phyloP scores from a whole-genome alignment of 2,329 filamentous ascomycete genomes.

The Cladorrhinum sp. region DNA sequence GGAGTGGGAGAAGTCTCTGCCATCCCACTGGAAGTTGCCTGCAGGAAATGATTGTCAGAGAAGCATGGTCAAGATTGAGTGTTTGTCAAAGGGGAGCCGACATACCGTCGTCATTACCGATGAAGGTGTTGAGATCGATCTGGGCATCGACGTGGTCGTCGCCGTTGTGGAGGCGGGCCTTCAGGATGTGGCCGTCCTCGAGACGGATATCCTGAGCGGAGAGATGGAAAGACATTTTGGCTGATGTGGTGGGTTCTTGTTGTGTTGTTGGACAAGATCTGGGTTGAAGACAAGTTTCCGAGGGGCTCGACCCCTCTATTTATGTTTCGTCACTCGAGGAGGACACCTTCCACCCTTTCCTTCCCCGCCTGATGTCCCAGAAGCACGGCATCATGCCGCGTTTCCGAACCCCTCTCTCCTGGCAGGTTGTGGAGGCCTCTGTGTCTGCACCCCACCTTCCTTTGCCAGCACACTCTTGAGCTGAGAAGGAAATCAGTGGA shows the following conservation, averaged over 20 bases:
- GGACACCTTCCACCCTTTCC: neutral
- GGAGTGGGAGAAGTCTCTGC: constrained; percentile 42
- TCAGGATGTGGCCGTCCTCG: constrained; percentile 50
- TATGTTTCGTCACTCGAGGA: neutral
- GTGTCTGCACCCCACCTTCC: neutral
- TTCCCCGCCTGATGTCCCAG: neutral
- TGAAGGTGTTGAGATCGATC: constrained; percentile 47
- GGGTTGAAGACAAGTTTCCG: neutral
- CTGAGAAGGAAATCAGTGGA: constrained; percentile 6
- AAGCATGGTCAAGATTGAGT: too few relatives aligned
- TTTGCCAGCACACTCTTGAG: neutral
- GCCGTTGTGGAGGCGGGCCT: constrained; percentile 40
- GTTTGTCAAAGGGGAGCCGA: neutral
- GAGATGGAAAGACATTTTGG: constrained; percentile 49
- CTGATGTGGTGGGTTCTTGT: neutral
- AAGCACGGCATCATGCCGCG: neutral
- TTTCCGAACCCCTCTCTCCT: constrained; percentile 2
- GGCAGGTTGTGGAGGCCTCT: constrained; percentile 5
- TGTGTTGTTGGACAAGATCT: neutral
- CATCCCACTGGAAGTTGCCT: constrained; percentile 46
- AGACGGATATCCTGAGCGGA: constrained; percentile 46
- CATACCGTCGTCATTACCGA: constrained; percentile 52
- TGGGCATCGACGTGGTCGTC: constrained; percentile 40
- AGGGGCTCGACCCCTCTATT: neutral
- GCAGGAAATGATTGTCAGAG: neutral